A percentile compares a stretch with the other conserved stretches of the same genome.
phyloP scores from a whole-genome alignment of 257 asterid genomes.

The Solanum chilense region DNA sequence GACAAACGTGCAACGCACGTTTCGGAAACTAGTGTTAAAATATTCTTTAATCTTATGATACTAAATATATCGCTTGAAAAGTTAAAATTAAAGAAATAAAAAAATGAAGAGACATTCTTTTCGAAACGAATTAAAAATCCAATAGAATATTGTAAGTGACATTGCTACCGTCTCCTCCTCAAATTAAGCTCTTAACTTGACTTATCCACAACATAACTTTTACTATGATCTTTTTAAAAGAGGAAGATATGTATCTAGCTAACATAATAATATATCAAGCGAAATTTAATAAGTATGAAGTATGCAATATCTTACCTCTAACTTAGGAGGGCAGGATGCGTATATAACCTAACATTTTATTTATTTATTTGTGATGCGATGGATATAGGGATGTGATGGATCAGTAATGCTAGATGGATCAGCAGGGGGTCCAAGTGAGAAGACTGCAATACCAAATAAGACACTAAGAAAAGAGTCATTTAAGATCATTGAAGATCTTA shows the following conservation, averaged over 20 bases:
- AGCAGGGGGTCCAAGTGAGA: conserved; percentile 32
- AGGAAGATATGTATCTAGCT: neutral
- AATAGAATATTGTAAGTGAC: neutral
- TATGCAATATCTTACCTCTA: neutral
- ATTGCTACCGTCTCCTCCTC: neutral
- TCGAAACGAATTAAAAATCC: too few species aligned
- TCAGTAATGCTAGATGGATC: conserved; percentile 37
- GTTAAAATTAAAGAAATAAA: too few species aligned
- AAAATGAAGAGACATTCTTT: too few species aligned
- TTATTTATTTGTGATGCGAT: neutral
- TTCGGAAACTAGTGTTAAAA: too few species aligned
- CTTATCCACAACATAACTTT: neutral
- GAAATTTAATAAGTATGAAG: neutral
- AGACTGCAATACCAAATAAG: conserved; percentile 31
- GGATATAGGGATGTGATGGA: conserved; percentile 24
- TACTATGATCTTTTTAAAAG: neutral
- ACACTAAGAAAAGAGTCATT: conserved; percentile 31
- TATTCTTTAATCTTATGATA: too few species aligned
- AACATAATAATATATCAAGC: neutral
- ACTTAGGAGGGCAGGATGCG: neutral
- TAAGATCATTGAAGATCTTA: conserved; percentile 28
- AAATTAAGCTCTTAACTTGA: neutral
- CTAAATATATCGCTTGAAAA: too few species aligned
- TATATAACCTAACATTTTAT: neutral
- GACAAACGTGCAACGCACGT: too few species aligned